These are phyloP conservation scores for Hortiboletus rubellus DNA, from an alignment of 1,284 basidiomycete species.

Conservation along the genomic window DNA sequence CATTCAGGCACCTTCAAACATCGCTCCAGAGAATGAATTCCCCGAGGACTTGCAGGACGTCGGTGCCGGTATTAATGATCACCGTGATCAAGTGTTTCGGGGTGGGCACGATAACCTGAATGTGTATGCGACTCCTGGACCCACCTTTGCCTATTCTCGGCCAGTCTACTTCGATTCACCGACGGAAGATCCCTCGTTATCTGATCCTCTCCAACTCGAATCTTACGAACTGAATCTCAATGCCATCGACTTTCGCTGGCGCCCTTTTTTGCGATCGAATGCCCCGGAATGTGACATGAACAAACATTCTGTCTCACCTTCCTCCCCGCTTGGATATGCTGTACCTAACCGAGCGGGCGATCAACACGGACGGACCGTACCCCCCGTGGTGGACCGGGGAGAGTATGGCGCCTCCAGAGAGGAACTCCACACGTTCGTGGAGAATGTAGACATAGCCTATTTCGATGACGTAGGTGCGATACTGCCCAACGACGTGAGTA, in stretches of 20 bases:
- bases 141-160: slow-evolving; percentile 29
- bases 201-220: slow-evolving; percentile 41
- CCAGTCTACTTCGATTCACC: slow-evolving; percentile 53
- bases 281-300: slow-evolving; percentile 5
- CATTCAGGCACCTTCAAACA: slow-evolving; percentile 9
- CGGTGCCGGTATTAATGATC: neutral
- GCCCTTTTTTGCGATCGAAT: slow-evolving; percentile 36
- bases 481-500: slow-evolving; percentile 10
- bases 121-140: slow-evolving; percentile 36
- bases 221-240: slow-evolving; percentile 39
- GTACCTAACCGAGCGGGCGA: slow-evolving; percentile 14
- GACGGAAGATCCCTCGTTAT: slow-evolving; percentile 47
- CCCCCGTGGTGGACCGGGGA: slow-evolving; percentile 12
- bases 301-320: neutral
- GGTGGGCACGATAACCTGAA: slow-evolving; percentile 10
- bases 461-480: slow-evolving; percentile 1
- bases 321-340: neutral
- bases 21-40: slow-evolving; percentile 5
- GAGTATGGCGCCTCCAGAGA: slow-evolving; percentile 12
- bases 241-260: slow-evolving; percentile 57
- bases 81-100: slow-evolving; percentile 3
- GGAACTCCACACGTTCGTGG: slow-evolving; percentile 11
- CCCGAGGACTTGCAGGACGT: slow-evolving; percentile 20
- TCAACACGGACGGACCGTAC: slow-evolving; percentile 19
- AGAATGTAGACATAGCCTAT: slow-evolving; percentile 13